Base-by-base conservation (phyloP, 2,329 filamentous ascomycete genomes). In the Blastomyces gilchristii region DNA sequence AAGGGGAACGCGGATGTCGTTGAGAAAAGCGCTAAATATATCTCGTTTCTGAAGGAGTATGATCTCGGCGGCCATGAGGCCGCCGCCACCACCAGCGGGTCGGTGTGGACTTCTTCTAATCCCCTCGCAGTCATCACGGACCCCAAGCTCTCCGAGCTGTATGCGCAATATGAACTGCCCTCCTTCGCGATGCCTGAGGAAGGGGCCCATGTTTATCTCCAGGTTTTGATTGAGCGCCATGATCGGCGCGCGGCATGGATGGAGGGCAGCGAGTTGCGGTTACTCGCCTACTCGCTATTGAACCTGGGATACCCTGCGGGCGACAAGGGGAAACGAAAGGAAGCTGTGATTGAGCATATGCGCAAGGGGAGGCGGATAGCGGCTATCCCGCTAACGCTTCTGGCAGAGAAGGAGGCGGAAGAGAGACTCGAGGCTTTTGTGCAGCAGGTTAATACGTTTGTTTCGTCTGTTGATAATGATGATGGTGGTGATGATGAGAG, bases 171-270 rank as follows among this genome's bases (percentile, higher is more conserved):
- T 63, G 65, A 71, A 54, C 58, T 64, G 41, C 67, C 68, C 18
- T 64, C 65, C 39, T 61, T 69, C 6, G 66, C 68, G 56, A 47
- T 67, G 5, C 50, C 61, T 22, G 63, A 63, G 1, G 65, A 72
- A 2, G 63, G 67, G 0, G 69, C 75, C 14, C 74, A 80, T 50
- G 79, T 90, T 14, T 92, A 87, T 70, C 78, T 91, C 0, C 86
- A 87, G 0, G 79, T 87, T 28, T 72, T 91, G 0, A 75, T 85
- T 11, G 85, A 87, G 66, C 81, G 80, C 63, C 80, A 81, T 22
- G 69, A 72, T n/a, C 79, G 80, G 39, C 79, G 79, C 53, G 85
- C 80, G 68, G 82, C 83, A 18, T 87, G 85, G 84, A 78, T 80
- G 61, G 76, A 81, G 63, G 83, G 83, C 62, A 77, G 75, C 34